Evolutionary conservation across 2,329 filamentous ascomycete genomes (phyloP), one percentile per base, ranked within the genome.

Genomic region (Pseudogymnoascus sp.): DNA sequence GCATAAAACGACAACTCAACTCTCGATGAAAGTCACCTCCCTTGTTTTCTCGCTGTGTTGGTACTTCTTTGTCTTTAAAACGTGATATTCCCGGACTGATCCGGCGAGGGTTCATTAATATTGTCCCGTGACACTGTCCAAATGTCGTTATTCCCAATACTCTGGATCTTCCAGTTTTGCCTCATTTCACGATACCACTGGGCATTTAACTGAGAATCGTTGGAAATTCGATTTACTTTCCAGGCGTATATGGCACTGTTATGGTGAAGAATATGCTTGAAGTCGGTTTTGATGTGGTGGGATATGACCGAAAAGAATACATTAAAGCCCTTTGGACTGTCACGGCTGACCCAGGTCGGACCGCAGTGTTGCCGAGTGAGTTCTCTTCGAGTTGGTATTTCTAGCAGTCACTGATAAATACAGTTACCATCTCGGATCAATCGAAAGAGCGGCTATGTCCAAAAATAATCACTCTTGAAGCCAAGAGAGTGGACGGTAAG

Each of bases 251-350:
- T 23, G 65, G 66, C 1, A 62, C 65, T 11, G 62, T 61, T 1
- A 46, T 59, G 1, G 36, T 66, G 36, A 79, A 80, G 68, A 76
- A 73, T 2, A 69, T 80, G 8, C 72, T 72, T 10, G 77, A 79
- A 63, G 77, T 78, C 69, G 78, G 77, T 1, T 79, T 79, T 65
- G 68, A 73, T n/a, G 77, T 74, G 3, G 76, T 74, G 1, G 68
- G 72, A 1, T 78, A 73, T 61, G 77, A 80, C 68, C 70, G 74
- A 18, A 69, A 76, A n/a, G 66, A 66, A 10, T 71, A 73, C 42
- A 75, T 78, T 14, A 78, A 78, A n/a, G 78, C 77, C 0, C 69
- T 80, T 2, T 80, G 78, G 78, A 74, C 75, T 2, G 78, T 75
- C 64, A 74, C 75, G 1, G 70, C 75, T 0, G 75, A 79, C 59